Percentiles rank a stretch among this genome's conserved stretches.
These are phyloP conservation scores for Saccharomyces hybrid DNA, from an alignment of 1,139 yeast genomes.

Conservation along the genomic window DNA sequence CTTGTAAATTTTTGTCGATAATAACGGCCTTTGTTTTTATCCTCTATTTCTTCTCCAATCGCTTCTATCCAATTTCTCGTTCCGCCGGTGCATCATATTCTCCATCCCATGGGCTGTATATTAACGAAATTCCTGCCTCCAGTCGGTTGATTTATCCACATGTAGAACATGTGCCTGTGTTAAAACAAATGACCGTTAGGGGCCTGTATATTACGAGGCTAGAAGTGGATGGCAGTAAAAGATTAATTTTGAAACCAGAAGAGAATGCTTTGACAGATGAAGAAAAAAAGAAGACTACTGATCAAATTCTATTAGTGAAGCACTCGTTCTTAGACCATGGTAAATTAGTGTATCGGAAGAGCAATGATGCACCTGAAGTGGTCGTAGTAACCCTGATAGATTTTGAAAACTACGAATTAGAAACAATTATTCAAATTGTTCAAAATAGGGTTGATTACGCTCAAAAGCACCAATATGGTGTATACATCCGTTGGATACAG, in stretches of 20 bases:
- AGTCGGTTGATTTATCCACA: slow-evolving; percentile 57
- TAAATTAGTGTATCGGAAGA: slow-evolving; percentile 44
- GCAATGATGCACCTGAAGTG: slow-evolving; percentile 50
- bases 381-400: slow-evolving; percentile 79
- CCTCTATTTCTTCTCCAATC: slow-evolving; percentile 8
- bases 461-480: slow-evolving; percentile 62
- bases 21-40: slow-evolving; percentile 7
- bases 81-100: slow-evolving; percentile 15
- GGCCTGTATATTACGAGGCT: slow-evolving; percentile 42
- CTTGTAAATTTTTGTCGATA: slow-evolving; percentile 2
- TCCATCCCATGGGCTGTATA: slow-evolving; percentile 37
- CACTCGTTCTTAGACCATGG: slow-evolving; percentile 60
- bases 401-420: slow-evolving; percentile 56
- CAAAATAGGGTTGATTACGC: slow-evolving; percentile 83
- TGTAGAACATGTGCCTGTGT: slow-evolving; percentile 54
- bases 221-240: slow-evolving; percentile 38
- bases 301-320: slow-evolving; percentile 39
- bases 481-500: slow-evolving; percentile 74
- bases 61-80: slow-evolving; percentile 8
- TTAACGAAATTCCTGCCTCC: slow-evolving; percentile 40
- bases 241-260: slow-evolving; percentile 42
- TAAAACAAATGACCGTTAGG: slow-evolving; percentile 48
- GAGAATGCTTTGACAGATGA: slow-evolving; percentile 36
- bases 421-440: slow-evolving; percentile 55
- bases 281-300: slow-evolving; percentile 36